Evolutionary conservation across 805 yeast genomes (phyloP), one percentile per base, ranked within the genome.

Genomic region (Ogataea corticis): DNA sequence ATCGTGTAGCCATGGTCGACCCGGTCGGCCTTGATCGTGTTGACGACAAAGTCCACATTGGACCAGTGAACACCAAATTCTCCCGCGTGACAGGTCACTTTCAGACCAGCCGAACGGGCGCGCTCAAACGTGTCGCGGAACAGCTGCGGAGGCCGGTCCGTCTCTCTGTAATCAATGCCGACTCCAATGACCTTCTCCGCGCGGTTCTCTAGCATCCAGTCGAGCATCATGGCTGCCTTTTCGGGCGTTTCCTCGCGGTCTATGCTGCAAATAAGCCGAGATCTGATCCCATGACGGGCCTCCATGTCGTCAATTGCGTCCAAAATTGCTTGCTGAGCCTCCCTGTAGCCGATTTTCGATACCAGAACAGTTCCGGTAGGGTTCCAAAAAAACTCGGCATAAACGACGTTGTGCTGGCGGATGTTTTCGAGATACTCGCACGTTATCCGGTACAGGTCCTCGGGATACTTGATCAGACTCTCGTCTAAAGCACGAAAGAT

Each of bases 101-200:
- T 57, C 36, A 44, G 53, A 3, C 66, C 66, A 33, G 52, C 32
- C 10, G 37, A 25, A 41, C 45, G 55, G 2, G 65, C 67, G 13
- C 50, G 39, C 2, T 21, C 30, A 41, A 61, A 63, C 10, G 67
- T 62, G 14, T 62, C 57, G 16, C 41, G 29, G 45, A 63, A 63
- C 9, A 55, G 48, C 29, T 56, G 55, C 2, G 67, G 66, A 13
- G 66, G 66, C 13, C 62, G 55, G 28, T 55, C 56, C 13, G 51
- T 54, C 39, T 63, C 67, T 39, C 65, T 50, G 46, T 63, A 63
- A 45, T 63, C 67, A 15, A 63, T 59, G n/a, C 67, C 67, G 31
- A 63, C 54, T 4, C 67, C 67, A 17, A 58, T 49, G 12, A 55
- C 55, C 35, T 45, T 51, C 6, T 60, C 59, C 16, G 49, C 43